A percentile compares a stretch with the other conserved stretches of the same genome.
phyloP scores from a whole-genome alignment of 148 eudicot genomes.

The Rhododendron williamsianum region DNA sequence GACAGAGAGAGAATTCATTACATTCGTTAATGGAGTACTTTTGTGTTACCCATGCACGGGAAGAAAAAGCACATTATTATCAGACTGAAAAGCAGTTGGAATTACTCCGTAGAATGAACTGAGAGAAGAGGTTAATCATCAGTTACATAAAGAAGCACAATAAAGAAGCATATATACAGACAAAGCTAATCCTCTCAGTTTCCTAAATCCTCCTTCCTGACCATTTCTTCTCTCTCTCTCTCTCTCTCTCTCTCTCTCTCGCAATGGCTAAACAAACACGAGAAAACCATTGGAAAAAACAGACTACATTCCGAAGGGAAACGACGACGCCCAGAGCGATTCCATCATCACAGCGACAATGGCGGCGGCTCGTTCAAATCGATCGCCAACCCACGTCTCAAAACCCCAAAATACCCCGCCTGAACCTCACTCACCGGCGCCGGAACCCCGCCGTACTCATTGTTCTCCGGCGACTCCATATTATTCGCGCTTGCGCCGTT shows the following conservation, averaged over 20 bases:
- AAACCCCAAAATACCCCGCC: constrained; percentile 25
- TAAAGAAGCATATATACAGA: not conserved
- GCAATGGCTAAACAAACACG: not conserved
- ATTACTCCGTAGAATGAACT: not conserved
- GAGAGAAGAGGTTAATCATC: not conserved
- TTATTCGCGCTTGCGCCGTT: not conserved
- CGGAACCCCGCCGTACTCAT: not conserved
- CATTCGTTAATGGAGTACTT: not conserved
- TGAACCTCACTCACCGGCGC: constrained; percentile 9
- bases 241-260: no score
- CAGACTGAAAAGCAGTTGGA: not conserved
- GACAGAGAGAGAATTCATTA: no score
- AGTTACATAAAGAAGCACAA: not conserved
- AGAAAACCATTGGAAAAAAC: not conserved
- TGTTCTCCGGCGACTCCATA: not conserved
- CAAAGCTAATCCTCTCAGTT: not conserved
- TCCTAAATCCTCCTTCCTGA: not conserved
- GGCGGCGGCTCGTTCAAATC: constrained; percentile 61
- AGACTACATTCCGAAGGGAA: not conserved
- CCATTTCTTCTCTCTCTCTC: not conserved
- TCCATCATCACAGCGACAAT: constrained; percentile 25
- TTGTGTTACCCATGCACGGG: not conserved
- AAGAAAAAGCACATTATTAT: not conserved
- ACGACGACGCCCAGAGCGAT: not conserved
- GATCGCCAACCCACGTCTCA: constrained; percentile 38